Evolutionary conservation across 2,329 filamentous ascomycete species (phyloP), one percentile per base, ranked within the genome.

Genomic region (Fusarium sp.): DNA sequence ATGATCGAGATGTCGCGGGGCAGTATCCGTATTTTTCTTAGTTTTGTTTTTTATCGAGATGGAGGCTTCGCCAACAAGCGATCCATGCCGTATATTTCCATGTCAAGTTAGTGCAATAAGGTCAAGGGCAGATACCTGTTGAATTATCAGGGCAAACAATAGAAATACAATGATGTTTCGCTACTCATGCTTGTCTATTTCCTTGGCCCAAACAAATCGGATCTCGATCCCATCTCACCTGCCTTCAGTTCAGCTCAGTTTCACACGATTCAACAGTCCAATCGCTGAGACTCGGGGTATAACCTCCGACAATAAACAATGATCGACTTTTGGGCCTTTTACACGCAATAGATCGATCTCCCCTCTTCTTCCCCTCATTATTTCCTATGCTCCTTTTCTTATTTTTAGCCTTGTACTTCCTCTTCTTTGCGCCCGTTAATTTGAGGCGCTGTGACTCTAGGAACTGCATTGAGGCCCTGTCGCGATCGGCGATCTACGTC

Each of bases 221-320:
- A 23, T 53, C n/a, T 68, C 60, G 65, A 68, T 68, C 56, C 15
- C 32, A 57, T 58, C 48, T 57, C 48, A 22, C 47, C 39, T 66
- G 32, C 30, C 49, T n/a, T 35, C 30, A 53, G 15, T 25, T 35
- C 30, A 35, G 40, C 25, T 35, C 22, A 47, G 58, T 67, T 53
- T 52, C 51, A 61, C 51, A 52, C 52, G 58, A 49, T 41, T 27
- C 19, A 44, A 47, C 33, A 45, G 41, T 14, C 32, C 46, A 64
- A 62, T 68, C 51, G 50, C 33, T 47, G 44, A 27, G 25, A 27
- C 32, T 33, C 65, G 65, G 65, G 48, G 30, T 52, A 56, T 37
- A 47, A 37, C 43, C 66, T 70, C 66, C 56, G 61, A 41, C 35
- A 27, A 41, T 22, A 40, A 51, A 37, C 47, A 49, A 33, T 51